Conservation (phyloP, 371 early-diverging fungal genomes). For the Rhizopus arrhizus region DNA sequence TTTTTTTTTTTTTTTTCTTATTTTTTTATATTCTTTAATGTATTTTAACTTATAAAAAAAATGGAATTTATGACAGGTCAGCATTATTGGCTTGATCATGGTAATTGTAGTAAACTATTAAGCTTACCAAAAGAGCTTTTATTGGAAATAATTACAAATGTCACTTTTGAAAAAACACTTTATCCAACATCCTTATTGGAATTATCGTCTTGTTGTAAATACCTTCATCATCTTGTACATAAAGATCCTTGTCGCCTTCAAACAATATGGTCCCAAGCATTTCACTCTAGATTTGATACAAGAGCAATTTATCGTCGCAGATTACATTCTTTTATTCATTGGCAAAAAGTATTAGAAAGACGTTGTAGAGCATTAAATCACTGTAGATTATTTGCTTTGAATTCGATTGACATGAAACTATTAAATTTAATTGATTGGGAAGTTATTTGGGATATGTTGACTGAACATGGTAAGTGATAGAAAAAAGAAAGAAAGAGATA, state of each 20-base stretch:
- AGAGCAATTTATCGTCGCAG: conserved; percentile 43
- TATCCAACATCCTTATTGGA: conserved; percentile 36
- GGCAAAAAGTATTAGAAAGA: conserved; percentile 33
- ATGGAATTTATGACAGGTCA: conserved; percentile 22
- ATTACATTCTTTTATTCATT: conserved; percentile 30
- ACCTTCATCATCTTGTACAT: conserved; percentile 42
- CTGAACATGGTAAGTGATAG: conserved; percentile 45
- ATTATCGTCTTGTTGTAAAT: conserved; percentile 39
- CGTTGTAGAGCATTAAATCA: conserved; percentile 37
- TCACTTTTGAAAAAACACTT: conserved; percentile 23
- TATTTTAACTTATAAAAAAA: conserved; percentile 10
- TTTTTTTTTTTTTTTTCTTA: conserved; percentile 12
- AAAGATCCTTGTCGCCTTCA: conserved; percentile 34
- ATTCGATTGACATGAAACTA: conserved; percentile 16
- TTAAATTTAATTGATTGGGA: conserved; percentile 44
- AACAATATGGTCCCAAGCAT: conserved; percentile 44
- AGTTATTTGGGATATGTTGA: conserved; percentile 49
- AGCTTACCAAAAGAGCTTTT: conserved; percentile 45
- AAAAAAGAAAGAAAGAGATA: neutral
- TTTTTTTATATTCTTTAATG: conserved; percentile 8
- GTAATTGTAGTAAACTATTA: conserved; percentile 22
- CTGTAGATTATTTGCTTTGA: conserved; percentile 27
- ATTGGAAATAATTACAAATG: conserved; percentile 35
- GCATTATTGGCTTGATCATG: conserved; percentile 18
- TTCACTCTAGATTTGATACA: conserved; percentile 45